Percentiles rank a stretch among this genome's conserved stretches.
These are phyloP conservation scores for Jatropha curcas DNA, from an alignment of 345 rosid species.

Conservation along the genomic window DNA sequence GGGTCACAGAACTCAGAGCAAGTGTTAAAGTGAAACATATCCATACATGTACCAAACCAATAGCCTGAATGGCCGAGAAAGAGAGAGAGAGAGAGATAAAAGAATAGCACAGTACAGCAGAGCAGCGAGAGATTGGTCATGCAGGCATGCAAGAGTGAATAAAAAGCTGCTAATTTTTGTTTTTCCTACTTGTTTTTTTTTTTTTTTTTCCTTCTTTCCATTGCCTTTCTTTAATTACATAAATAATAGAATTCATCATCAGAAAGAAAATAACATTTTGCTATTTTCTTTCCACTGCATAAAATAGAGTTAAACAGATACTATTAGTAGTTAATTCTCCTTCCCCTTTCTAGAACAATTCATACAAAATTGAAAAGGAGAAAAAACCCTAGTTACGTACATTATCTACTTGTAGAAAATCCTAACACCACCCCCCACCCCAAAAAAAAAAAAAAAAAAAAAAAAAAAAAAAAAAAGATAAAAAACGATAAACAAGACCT, in stretches of 20 bases:
- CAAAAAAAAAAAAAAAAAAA: too few relatives aligned
- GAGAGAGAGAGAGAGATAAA: not conserved
- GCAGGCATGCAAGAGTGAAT: slow-evolving; percentile 24
- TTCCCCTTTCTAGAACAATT: slow-evolving; percentile 8
- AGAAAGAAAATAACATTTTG: not conserved
- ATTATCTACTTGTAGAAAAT: not conserved
- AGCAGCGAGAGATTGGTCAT: slow-evolving; percentile 7
- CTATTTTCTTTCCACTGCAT: not conserved
- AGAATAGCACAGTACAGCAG: slow-evolving; percentile 7
- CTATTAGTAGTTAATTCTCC: not conserved
- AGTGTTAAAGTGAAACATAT: not conserved
- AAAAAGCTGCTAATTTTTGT: slow-evolving; percentile 26
- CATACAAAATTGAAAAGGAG: slow-evolving; percentile 23
- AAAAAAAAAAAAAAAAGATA: too few relatives aligned
- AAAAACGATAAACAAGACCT: too few relatives aligned
- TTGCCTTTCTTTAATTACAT: not conserved
- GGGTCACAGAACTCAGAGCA: not conserved
- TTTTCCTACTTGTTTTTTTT: slow-evolving; percentile 19
- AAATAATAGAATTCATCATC: not conserved
- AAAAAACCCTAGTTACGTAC: slow-evolving; percentile 3
- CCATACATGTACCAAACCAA: not conserved
- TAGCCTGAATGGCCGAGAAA: not conserved
- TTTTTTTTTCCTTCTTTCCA: slow-evolving; percentile 5
- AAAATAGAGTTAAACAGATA: not conserved
- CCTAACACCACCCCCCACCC: too few relatives aligned